Percentiles rank a stretch among this genome's conserved stretches.
These are phyloP conservation scores for Adansonia madagascariensis DNA, from an alignment of 441 rosid genomes.

Conservation along the genomic window DNA sequence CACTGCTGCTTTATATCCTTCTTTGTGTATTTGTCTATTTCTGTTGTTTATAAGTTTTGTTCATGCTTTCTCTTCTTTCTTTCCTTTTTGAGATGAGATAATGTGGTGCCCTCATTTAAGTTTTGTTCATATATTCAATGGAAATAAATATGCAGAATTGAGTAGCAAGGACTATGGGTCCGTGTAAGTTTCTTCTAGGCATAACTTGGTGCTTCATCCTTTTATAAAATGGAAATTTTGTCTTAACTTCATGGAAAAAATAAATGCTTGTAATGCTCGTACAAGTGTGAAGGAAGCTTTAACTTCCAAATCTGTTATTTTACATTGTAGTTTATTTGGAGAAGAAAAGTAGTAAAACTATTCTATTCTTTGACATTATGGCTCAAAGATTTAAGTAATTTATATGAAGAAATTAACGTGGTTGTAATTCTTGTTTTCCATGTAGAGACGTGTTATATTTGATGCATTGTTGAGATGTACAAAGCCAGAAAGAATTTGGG, in stretches of 20 bases:
- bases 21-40: background rate
- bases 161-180: background rate
- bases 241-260: background rate
- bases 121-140: background rate
- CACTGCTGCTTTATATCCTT: background rate
- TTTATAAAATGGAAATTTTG: background rate
- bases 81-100: background rate
- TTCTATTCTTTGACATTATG: conserved; percentile 1
- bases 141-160: background rate
- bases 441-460: conserved; percentile 78
- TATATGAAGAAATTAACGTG: conserved; percentile 24
- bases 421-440: conserved; percentile 25
- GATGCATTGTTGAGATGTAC: conserved; percentile 65
- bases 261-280: background rate
- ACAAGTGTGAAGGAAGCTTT: background rate
- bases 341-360: background rate
- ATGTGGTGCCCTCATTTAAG: background rate
- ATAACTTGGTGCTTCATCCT: background rate
- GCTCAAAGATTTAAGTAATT: background rate
- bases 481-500: conserved; percentile 76
- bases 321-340: background rate
- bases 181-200: background rate
- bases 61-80: background rate
- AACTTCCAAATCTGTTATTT: background rate
- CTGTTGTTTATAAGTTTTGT: background rate